Conservation (phyloP, 1,139 yeast species). For the Debaryomyces sp. region DNA sequence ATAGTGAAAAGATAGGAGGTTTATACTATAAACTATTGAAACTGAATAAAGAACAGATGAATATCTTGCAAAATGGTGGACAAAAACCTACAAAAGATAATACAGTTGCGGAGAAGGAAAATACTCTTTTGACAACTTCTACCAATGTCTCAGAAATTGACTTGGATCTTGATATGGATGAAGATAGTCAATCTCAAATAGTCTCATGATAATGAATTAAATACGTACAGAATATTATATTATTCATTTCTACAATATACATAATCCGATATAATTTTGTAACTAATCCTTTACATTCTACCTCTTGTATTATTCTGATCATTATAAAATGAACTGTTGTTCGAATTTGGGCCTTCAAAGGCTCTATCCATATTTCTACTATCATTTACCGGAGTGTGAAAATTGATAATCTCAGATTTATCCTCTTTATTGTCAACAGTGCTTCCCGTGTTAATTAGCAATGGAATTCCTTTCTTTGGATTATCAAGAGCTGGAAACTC, state of each 20-base stretch:
- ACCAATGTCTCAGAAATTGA: conserved; percentile 4
- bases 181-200: background rate
- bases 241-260: background rate
- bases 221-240: background rate
- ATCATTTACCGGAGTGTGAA: conserved; percentile 15
- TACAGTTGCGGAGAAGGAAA: background rate
- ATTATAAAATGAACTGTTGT: background rate
- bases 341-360: background rate
- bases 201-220: background rate
- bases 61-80: background rate
- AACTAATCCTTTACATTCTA: background rate
- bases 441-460: conserved; percentile 15
- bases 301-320: background rate
- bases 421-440: conserved; percentile 8
- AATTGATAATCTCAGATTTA: conserved; percentile 14
- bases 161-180: conserved; percentile 1
- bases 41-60: conserved; percentile 19
- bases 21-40: conserved; percentile 28
- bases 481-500: background rate
- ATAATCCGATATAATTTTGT: background rate
- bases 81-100: conserved; percentile 1
- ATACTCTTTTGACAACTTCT: conserved; percentile 2
- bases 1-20: conserved; percentile 51
- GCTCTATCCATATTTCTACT: background rate
- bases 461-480: conserved; percentile 9